These are phyloP conservation scores for Fusarium sp. DNA, from an alignment of 2,329 filamentous ascomycete genomes.

Conservation along the genomic window DNA sequence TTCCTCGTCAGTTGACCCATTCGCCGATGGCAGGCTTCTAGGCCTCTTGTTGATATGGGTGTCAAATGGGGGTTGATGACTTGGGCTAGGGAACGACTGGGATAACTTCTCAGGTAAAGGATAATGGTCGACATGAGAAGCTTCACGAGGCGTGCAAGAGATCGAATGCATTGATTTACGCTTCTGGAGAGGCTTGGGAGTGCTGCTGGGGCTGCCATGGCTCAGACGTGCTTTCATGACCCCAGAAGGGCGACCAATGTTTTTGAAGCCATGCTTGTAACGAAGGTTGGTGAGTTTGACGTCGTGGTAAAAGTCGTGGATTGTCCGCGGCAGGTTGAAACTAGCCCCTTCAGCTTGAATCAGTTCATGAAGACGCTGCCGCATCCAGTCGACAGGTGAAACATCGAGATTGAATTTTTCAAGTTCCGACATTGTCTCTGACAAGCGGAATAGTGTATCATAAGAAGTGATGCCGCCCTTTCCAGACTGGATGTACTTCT, in stretches of 20 bases:
- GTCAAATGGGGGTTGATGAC: slow-evolving; percentile 21
- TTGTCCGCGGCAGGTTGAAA: slow-evolving; percentile 63
- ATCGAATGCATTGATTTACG: slow-evolving; percentile 50
- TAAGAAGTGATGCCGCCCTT: slow-evolving; percentile 61
- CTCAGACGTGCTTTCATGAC: slow-evolving; percentile 52
- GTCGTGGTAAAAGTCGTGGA: slow-evolving; percentile 68
- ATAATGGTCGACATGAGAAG: slow-evolving; percentile 45
- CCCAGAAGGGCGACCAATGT: slow-evolving; percentile 66
- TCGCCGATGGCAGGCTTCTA: slow-evolving; percentile 38
- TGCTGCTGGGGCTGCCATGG: slow-evolving; percentile 38
- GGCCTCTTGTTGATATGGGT: slow-evolving; percentile 44
- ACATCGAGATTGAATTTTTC: slow-evolving; percentile 64
- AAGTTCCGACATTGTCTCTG: slow-evolving; percentile 64
- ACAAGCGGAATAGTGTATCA: slow-evolving; percentile 67
- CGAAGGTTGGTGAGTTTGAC: slow-evolving; percentile 61
- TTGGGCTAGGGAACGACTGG: slow-evolving; percentile 10
- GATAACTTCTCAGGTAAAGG: slow-evolving; percentile 39
- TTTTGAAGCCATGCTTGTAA: slow-evolving; percentile 65
- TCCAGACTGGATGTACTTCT: slow-evolving; percentile 58
- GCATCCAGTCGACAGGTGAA: slow-evolving; percentile 65
- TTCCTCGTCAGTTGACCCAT: slow-evolving; percentile 48
- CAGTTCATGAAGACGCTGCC: slow-evolving; percentile 66
- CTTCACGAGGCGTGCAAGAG: slow-evolving; percentile 44
- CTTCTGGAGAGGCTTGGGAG: slow-evolving; percentile 48
- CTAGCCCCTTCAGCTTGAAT: slow-evolving; percentile 55